Evolutionary conservation across 805 yeast species (phyloP), one percentile per base, ranked within the genome.

Genomic region (Pichia heedii): DNA sequence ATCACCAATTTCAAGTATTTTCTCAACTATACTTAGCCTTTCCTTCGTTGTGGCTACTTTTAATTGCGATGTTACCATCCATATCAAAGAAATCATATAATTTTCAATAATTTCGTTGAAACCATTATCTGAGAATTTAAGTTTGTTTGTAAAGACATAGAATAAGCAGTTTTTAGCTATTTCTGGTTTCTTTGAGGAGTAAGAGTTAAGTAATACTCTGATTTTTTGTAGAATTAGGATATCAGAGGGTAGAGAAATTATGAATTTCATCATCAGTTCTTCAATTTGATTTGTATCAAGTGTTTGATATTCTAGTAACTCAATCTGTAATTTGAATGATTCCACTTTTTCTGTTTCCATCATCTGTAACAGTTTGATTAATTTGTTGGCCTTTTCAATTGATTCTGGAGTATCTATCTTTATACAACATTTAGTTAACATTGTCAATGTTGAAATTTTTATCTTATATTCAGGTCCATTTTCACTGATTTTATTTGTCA

Each of bases 261-360:
- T 50, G 64, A 67, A 60, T 37, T 60, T 58, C 65, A 67, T 67
- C 1, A 68, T 46, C 2, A 54, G 47, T 19, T 61, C 63, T 42
- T 63, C 64, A 22, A 51, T 42, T 3, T 52, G 44, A 12, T 47
- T 53, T 7, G 43, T 39, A 3, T 42, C 21, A 4, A 45, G 36
- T 1, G 43, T 21, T n/a, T 47, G 46, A 1, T 44, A 16, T 22
- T 54, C 55, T 12, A 52, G 36, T 7, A 59, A 41, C 21, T 54
- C 52, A 3, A 67, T 50, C 2, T 52, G 49, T 16, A 67, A 44
- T 19, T 54, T 53, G 41, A 60, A 66, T 0, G 66, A 51, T 8
- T 65, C 67, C 9, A 62, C 43, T 36, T 60, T 56, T 18, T 50
- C 51, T 3, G 63, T 57, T 21, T 52, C 57, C 15, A 51, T 51